Base-by-base conservation (phyloP, 108 stramenopile genomes). In the Chaetoceros tenuissimus region DNA sequence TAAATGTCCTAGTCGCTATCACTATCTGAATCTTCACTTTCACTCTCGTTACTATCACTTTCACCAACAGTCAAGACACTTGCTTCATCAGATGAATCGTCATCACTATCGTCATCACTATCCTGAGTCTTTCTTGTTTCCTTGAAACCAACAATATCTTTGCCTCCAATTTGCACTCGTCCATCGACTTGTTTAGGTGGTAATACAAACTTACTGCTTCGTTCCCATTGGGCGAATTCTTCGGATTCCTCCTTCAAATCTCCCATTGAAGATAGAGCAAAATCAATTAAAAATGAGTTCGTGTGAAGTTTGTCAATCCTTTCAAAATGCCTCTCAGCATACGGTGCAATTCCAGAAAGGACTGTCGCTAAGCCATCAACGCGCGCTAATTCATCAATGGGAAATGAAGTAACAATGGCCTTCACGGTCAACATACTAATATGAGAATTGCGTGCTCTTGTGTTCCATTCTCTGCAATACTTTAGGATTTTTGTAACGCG, bases 401-500 rank as follows among this genome's bases (percentile, higher is more conserved):
- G 74, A 31, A 93, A 71, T 16, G 72, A 60, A 2, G 84, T 82
- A 0, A 89, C 67, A 24, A 93, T 70, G 19, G 91, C 83, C 29
- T 77, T 67, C 0, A 89, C 69, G 13, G 82, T 68, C 18, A 81
- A 24, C 83, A 89, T 85, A 13, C 85, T 87, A 46, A 87, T 67
- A 51, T 82, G 63, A 10, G 79, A 82, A 60, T 93, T 89, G 21
- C 85, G 73, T 17, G 91, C 85, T 22, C 87, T 62, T 26, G 87
- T 89, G 47, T 89, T 89, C 91, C 91, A 93, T 44, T 93, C 91
- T 47, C 91, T 72, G 59, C 91, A 94, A 63, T 95, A 97, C 22
- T 76, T 68, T 7, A 95, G 63, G 22, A 94, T 79, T 62, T 87
- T 77, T 13, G 56, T 68, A 24, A 84, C 74, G 2, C 73, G 64